Percentiles rank a stretch among this genome's conserved stretches.
Conservation (phyloP, 2,329 filamentous ascomycete genomes). For the Aspergillus aculeatus region DNA sequence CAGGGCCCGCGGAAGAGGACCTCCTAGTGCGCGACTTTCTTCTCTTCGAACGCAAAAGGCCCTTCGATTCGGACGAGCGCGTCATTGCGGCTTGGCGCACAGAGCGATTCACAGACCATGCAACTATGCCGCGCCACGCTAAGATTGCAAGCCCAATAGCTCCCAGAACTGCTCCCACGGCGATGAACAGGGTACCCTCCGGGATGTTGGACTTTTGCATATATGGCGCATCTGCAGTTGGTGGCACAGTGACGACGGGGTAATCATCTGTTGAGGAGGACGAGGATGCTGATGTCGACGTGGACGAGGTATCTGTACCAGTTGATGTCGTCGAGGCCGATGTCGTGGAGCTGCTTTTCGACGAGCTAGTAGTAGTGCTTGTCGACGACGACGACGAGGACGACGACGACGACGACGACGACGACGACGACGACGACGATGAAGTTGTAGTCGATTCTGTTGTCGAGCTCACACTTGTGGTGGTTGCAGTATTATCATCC, state of each 20-base stretch:
- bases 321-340: slow-evolving; percentile 25
- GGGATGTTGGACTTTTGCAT: slow-evolving; percentile 85
- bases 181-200: slow-evolving; percentile 94
- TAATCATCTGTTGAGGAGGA: slow-evolving; percentile 47
- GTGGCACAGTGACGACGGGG: slow-evolving; percentile 74
- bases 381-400: slow-evolving; percentile 20
- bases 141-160: slow-evolving; percentile 79
- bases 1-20: slow-evolving; percentile 24
- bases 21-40: slow-evolving; percentile 32
- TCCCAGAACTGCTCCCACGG: slow-evolving; percentile 82
- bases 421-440: slow-evolving; percentile 22
- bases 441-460: slow-evolving; percentile 20
- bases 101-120: slow-evolving; percentile 86
- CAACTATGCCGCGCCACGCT: slow-evolving; percentile 82
- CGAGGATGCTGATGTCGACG: slow-evolving; percentile 24
- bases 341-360: slow-evolving; percentile 13
- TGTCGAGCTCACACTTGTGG: slow-evolving; percentile 18
- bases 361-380: slow-evolving; percentile 14
- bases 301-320: slow-evolving; percentile 25
- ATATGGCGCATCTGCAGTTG: slow-evolving; percentile 80
- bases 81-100: slow-evolving; percentile 81
- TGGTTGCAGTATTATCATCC: not conserved
- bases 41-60: slow-evolving; percentile 52
- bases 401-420: slow-evolving; percentile 22
- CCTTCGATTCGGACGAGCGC: slow-evolving; percentile 71